Evolutionary conservation across 2,329 filamentous ascomycete species (phyloP).

Genomic region (Exophiala lecanii-corni): DNA sequence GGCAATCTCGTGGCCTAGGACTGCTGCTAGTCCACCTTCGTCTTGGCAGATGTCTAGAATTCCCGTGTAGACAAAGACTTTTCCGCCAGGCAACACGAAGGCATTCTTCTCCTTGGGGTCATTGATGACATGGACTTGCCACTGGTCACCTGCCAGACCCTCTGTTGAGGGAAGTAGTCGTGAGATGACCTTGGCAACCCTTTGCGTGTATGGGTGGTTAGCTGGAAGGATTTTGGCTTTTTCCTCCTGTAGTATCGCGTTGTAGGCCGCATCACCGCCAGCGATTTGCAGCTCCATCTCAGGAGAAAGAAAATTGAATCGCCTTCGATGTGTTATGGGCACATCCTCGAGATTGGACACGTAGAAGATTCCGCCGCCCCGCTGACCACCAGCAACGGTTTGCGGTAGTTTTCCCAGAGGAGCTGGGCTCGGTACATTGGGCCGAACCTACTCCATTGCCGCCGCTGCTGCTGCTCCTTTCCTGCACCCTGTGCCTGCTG

Average conservation of each 20-base stretch:
- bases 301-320: conserved; percentile 54
- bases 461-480: conserved; percentile 5
- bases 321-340: conserved; percentile 50
- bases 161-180: conserved; percentile 50
- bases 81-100: conserved; percentile 60
- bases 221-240: conserved; percentile 46
- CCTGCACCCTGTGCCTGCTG: conserved; percentile 1
- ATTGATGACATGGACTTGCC: conserved; percentile 59
- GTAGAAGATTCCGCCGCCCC: conserved; percentile 48
- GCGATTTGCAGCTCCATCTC: conserved; percentile 40
- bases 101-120: conserved; percentile 49
- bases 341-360: conserved; percentile 52
- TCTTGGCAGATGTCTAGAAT: conserved; percentile 53
- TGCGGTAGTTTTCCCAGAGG: conserved; percentile 25
- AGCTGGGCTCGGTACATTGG: conserved; percentile 23
- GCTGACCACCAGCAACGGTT: conserved; percentile 31
- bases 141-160: conserved; percentile 40
- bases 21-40: conserved; percentile 57
- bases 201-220: conserved; percentile 43
- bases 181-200: conserved; percentile 50
- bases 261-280: conserved; percentile 42
- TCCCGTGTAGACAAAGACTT: conserved; percentile 61
- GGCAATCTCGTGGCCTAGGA: conserved; percentile 60
- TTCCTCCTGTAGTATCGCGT: conserved; percentile 45
- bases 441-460: conserved; percentile 24